Evolutionary conservation across 352 stramenopile genomes (phyloP).

Genomic region (Plasmopara muralis): DNA sequence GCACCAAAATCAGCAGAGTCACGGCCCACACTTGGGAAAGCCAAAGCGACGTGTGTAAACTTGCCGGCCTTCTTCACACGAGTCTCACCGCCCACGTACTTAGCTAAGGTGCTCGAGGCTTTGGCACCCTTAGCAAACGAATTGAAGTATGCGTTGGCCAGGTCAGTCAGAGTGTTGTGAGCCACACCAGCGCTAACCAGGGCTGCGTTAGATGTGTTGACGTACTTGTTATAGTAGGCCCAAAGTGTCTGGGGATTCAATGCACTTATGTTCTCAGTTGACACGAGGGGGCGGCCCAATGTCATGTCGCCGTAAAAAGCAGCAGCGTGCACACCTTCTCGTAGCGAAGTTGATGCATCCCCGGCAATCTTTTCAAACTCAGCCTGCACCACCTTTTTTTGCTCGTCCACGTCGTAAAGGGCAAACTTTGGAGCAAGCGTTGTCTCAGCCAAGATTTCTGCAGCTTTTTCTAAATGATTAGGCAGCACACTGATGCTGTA

Average conservation of each 20-base stretch:
- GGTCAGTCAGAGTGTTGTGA: slow-evolving; percentile 49
- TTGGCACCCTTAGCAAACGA: slow-evolving; percentile 30
- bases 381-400: slow-evolving; percentile 59
- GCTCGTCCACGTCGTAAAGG: slow-evolving; percentile 66
- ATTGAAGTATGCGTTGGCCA: slow-evolving; percentile 65
- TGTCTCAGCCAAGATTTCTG: slow-evolving; percentile 73
- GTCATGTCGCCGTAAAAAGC: slow-evolving; percentile 78
- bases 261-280: slow-evolving; percentile 48
- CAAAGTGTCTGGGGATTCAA: slow-evolving; percentile 43
- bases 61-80: slow-evolving; percentile 57
- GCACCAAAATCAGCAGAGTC: slow-evolving; percentile 37
- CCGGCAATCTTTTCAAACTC: slow-evolving; percentile 40
- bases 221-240: slow-evolving; percentile 62
- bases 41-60: slow-evolving; percentile 70
- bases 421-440: slow-evolving; percentile 70
- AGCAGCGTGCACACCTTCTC: slow-evolving; percentile 59
- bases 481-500: slow-evolving; percentile 75
- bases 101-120: slow-evolving; percentile 21
- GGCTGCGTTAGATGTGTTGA: slow-evolving; percentile 52
- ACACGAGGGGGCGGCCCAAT: slow-evolving; percentile 47
- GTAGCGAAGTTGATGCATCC: slow-evolving; percentile 39
- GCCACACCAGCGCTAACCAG: slow-evolving; percentile 58
- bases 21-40: slow-evolving; percentile 50
- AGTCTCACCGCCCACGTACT: slow-evolving; percentile 77
- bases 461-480: slow-evolving; percentile 54